Evolutionary conservation across 495 filamentous ascomycete species (phyloP).

Genomic region (Aspergillus kassunensis): DNA sequence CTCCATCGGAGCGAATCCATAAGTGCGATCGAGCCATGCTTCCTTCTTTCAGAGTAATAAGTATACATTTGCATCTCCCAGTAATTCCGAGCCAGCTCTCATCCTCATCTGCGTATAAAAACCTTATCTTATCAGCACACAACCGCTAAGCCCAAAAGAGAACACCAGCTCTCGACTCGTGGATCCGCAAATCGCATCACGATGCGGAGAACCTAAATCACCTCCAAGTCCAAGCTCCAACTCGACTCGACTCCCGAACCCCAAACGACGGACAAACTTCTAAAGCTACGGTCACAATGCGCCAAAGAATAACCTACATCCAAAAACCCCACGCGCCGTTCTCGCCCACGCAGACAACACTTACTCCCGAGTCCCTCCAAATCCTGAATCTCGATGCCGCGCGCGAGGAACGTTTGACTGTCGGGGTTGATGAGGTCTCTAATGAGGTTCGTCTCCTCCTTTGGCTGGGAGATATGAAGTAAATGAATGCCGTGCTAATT

Average conservation of each 20-base stretch:
- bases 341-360: constrained; percentile 53
- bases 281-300: too few species aligned
- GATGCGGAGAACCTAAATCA: not conserved
- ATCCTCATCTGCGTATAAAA: too few species aligned
- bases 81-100: too few species aligned
- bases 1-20: too few species aligned
- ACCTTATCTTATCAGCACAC: not conserved
- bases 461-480: too few species aligned
- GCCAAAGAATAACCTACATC: constrained; percentile 79
- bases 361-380: constrained; percentile 47
- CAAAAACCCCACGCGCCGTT: constrained; percentile 58
- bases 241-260: not conserved
- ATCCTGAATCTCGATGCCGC: constrained; percentile 55
- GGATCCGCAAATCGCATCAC: constrained; percentile 10
- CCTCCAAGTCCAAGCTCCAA: not conserved
- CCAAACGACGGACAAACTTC: not conserved
- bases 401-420: constrained; percentile 76
- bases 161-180: not conserved
- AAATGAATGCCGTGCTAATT: too few species aligned
- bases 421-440: constrained; percentile 70
- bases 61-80: too few species aligned
- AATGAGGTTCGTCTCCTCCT: constrained; percentile 48
- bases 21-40: too few species aligned
- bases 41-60: too few species aligned
- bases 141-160: not conserved